Evolutionary conservation across 2,329 filamentous ascomycete genomes (phyloP).

Genomic region (Aureobasidium subglaciale): DNA sequence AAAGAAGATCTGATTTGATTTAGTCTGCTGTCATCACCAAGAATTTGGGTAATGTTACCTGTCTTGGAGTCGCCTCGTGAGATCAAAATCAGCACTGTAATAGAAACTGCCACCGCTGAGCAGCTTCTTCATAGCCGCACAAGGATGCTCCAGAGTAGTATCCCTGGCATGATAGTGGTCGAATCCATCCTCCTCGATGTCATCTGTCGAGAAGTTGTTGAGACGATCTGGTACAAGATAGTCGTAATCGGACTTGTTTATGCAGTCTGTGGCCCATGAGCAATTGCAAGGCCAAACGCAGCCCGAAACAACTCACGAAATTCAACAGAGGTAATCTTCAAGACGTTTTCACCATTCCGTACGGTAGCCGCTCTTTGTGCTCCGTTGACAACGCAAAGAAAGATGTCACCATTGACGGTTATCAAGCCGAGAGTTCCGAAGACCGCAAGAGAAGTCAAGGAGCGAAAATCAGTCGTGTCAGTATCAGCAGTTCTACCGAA

Average conservation of each 20-base stretch:
- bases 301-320: constrained; percentile 50
- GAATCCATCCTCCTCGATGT: constrained; percentile 47
- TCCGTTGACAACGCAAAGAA: constrained; percentile 80
- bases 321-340: constrained; percentile 77
- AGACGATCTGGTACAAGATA: constrained; percentile 56
- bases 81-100: constrained; percentile 96
- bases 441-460: constrained; percentile 64
- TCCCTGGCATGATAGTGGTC: constrained; percentile 56
- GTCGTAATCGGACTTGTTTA: constrained; percentile 83
- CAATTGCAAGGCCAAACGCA: background rate
- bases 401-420: constrained; percentile 75
- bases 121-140: constrained; percentile 82
- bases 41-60: constrained; percentile 44
- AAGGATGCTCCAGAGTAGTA: constrained; percentile 73
- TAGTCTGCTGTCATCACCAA: background rate
- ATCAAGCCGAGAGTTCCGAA: constrained; percentile 86
- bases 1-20: constrained; percentile 21
- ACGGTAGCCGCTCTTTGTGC: constrained; percentile 73
- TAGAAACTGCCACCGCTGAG: constrained; percentile 93
- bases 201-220: constrained; percentile 49
- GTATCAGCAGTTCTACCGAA: constrained; percentile 60
- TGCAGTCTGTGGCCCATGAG: constrained; percentile 53
- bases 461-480: constrained; percentile 68
- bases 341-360: constrained; percentile 79
- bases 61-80: constrained; percentile 88